Evolutionary conservation across 805 yeast species (phyloP).

Genomic region (Cyberlindnera bimundalis): DNA sequence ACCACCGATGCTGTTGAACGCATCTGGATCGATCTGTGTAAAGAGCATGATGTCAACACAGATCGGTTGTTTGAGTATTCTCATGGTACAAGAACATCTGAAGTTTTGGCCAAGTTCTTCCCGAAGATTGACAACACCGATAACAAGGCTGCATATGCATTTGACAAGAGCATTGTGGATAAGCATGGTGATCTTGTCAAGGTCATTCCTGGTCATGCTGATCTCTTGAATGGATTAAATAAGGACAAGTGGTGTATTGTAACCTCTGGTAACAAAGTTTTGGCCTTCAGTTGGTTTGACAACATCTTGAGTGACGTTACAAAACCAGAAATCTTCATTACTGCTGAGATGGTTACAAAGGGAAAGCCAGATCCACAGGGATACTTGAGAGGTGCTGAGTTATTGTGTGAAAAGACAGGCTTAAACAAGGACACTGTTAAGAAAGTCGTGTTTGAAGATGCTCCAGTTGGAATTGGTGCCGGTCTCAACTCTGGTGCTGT

Average conservation of each 20-base stretch:
- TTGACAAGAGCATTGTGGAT: slow-evolving; percentile 56
- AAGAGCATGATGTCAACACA: slow-evolving; percentile 65
- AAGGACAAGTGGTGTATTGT: slow-evolving; percentile 74
- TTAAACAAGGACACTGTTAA: slow-evolving; percentile 36
- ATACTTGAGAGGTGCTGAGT: slow-evolving; percentile 42
- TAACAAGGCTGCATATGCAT: slow-evolving; percentile 62
- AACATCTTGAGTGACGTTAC: slow-evolving; percentile 48
- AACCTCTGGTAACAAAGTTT: slow-evolving; percentile 73
- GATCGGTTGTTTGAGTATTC: slow-evolving; percentile 31
- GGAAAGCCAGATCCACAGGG: slow-evolving; percentile 92
- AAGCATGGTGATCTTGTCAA: slow-evolving; percentile 69
- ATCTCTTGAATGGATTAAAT: slow-evolving; percentile 53
- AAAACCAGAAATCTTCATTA: slow-evolving; percentile 72
- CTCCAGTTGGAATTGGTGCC: slow-evolving; percentile 85
- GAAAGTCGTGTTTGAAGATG: slow-evolving; percentile 78
- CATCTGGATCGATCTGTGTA: slow-evolving; percentile 75
- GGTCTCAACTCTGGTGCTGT: slow-evolving; percentile 84
- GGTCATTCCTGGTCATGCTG: slow-evolving; percentile 74
- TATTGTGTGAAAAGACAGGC: slow-evolving; percentile 43
- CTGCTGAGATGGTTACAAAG: slow-evolving; percentile 74
- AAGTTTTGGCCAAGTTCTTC: slow-evolving; percentile 68
- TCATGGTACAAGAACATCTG: slow-evolving; percentile 84
- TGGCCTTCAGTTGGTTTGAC: slow-evolving; percentile 78
- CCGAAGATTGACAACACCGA: slow-evolving; percentile 69
- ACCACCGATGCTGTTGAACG: slow-evolving; percentile 81